Conservation (phyloP, 2,329 filamentous ascomycete species). For the Verticillium isaacii region DNA sequence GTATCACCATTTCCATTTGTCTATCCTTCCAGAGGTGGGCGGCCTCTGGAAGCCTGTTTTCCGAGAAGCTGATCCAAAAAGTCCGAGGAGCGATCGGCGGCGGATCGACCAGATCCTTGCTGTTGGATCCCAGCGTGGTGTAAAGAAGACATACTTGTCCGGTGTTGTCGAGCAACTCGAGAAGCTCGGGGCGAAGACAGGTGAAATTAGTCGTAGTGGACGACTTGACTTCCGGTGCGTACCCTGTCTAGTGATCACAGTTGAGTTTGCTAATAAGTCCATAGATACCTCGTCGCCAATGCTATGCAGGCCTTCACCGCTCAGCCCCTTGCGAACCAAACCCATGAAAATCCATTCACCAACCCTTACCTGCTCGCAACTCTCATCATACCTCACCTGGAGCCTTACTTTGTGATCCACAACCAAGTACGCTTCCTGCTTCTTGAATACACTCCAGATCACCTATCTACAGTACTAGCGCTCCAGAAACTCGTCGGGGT, state of each 20-base stretch:
- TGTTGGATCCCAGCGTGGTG: slow-evolving; percentile 51
- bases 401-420: slow-evolving; percentile 52
- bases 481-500: slow-evolving; percentile 53
- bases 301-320: slow-evolving; percentile 55
- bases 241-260: neutral
- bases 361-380: slow-evolving; percentile 51
- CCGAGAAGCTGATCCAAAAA: slow-evolving; percentile 25
- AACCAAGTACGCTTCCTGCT: slow-evolving; percentile 50
- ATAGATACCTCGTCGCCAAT: slow-evolving; percentile 55
- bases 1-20: slow-evolving; percentile 43
- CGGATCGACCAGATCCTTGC: slow-evolving; percentile 55
- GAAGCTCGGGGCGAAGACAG: slow-evolving; percentile 45
- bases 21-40: slow-evolving; percentile 42
- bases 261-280: neutral
- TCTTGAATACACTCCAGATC: slow-evolving; percentile 53
- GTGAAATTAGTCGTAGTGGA: slow-evolving; percentile 46
- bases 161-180: slow-evolving; percentile 49
- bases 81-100: slow-evolving; percentile 24
- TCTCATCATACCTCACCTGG: slow-evolving; percentile 55
- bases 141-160: slow-evolving; percentile 43
- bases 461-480: slow-evolving; percentile 52
- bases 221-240: slow-evolving; percentile 54
- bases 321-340: slow-evolving; percentile 44
- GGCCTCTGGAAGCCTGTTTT: slow-evolving; percentile 49
- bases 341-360: slow-evolving; percentile 48